Evolutionary conservation across 495 filamentous ascomycete species (phyloP).

Genomic region (Entonaema liquescens): DNA sequence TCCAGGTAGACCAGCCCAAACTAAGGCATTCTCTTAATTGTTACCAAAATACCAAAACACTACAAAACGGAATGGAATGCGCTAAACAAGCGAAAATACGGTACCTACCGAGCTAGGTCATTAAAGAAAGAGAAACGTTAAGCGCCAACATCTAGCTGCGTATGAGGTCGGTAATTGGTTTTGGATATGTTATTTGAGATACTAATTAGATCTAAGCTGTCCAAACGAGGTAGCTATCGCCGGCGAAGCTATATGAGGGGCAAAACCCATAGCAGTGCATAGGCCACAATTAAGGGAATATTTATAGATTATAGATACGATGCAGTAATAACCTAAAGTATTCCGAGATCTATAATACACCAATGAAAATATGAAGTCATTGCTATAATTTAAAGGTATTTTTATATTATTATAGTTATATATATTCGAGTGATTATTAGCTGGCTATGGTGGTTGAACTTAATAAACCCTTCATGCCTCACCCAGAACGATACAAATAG

Average conservation of each 20-base stretch:
- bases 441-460: no score
- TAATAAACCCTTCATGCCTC: no score
- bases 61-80: constrained; percentile 18
- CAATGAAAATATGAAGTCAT: background rate
- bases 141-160: background rate
- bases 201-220: background rate
- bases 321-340: background rate
- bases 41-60: constrained; percentile 39
- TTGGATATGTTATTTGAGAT: no score
- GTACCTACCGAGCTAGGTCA: background rate
- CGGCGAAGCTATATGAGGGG: background rate
- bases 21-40: constrained; percentile 10
- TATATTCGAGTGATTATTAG: no score
- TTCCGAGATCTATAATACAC: background rate
- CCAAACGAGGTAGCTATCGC: background rate
- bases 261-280: background rate
- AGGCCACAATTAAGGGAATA: constrained; percentile 3
- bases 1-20: constrained; percentile 37
- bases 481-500: no score
- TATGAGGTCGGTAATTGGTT: background rate
- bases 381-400: background rate
- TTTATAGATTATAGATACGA: background rate
- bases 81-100: constrained; percentile 9
- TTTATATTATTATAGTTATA: background rate
- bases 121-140: background rate